A percentile compares a stretch with the other conserved stretches of the same genome.
phyloP scores from a whole-genome alignment of 805 yeast species.

The Priceomyces castillae region DNA sequence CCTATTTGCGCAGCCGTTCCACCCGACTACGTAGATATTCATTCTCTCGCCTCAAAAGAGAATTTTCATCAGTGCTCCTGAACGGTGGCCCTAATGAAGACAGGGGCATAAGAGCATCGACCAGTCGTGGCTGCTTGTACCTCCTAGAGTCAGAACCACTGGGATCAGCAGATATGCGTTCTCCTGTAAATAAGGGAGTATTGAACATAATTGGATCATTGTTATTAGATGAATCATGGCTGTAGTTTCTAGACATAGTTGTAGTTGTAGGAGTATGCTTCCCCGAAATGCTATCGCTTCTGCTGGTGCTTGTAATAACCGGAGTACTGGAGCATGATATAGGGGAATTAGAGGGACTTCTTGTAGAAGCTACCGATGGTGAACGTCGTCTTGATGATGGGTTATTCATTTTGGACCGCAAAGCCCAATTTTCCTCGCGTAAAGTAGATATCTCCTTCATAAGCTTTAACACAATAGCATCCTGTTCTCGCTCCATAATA shows the following conservation, averaged over 20 bases:
- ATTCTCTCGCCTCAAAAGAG: not conserved
- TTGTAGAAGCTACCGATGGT: not conserved
- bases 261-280: not conserved
- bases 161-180: not conserved
- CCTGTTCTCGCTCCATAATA: conserved; percentile 71
- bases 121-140: not conserved
- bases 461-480: conserved; percentile 64
- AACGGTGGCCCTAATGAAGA: not conserved
- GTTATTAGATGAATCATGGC: not conserved
- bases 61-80: not conserved
- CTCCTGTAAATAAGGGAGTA: not conserved
- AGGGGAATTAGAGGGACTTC: not conserved
- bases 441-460: conserved; percentile 59
- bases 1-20: not conserved
- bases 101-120: not conserved
- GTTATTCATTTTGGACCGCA: not conserved
- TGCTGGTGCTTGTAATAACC: not conserved
- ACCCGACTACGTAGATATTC: not conserved
- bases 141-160: not conserved
- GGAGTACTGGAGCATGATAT: not conserved
- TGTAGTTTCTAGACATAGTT: not conserved
- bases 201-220: not conserved
- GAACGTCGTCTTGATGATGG: not conserved
- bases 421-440: conserved; percentile 30
- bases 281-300: not conserved